Conservation (phyloP, 2,329 filamentous ascomycete genomes). For the Rasamsonia emersonii region DNA sequence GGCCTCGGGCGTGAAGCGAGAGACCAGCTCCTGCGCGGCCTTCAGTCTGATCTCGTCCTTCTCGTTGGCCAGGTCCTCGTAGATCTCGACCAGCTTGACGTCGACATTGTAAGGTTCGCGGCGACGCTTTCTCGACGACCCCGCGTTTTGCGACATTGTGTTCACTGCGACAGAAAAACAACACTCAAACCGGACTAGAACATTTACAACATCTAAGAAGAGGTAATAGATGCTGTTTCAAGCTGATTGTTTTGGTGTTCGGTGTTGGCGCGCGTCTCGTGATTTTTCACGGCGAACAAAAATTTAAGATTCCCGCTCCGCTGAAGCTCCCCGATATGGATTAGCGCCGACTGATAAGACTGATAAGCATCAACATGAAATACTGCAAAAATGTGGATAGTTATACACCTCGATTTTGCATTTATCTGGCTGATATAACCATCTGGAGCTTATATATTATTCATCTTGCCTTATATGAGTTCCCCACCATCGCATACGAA, state of each 20-base stretch:
- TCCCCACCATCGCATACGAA: no score
- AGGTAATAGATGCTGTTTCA: constrained; percentile 9
- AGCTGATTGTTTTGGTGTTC: constrained; percentile 6
- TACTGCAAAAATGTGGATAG: no score
- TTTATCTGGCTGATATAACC: no score
- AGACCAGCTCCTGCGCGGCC: constrained; percentile 36
- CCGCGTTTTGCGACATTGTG: constrained; percentile 21
- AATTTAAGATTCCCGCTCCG: constrained; percentile 12
- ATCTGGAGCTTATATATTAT: not conserved
- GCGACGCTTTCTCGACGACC: constrained; percentile 28
- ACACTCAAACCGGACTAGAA: no score
- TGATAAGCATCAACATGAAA: not conserved
- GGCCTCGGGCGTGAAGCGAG: constrained; percentile 35
- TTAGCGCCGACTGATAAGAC: constrained; percentile 13
- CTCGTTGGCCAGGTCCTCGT: constrained; percentile 40
- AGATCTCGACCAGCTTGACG: constrained; percentile 39
- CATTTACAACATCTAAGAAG: no score
- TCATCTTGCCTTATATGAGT: not conserved
- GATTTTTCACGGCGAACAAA: constrained; percentile 7
- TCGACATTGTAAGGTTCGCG: constrained; percentile 36
- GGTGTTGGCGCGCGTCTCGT: constrained; percentile 3
- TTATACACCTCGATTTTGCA: no score
- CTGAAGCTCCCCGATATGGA: constrained; percentile 9
- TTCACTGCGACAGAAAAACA: constrained; percentile 14
- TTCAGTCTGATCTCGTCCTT: constrained; percentile 39